phyloP scores from a whole-genome alignment of 441 rosid species.

The Erysimum cheiri region DNA sequence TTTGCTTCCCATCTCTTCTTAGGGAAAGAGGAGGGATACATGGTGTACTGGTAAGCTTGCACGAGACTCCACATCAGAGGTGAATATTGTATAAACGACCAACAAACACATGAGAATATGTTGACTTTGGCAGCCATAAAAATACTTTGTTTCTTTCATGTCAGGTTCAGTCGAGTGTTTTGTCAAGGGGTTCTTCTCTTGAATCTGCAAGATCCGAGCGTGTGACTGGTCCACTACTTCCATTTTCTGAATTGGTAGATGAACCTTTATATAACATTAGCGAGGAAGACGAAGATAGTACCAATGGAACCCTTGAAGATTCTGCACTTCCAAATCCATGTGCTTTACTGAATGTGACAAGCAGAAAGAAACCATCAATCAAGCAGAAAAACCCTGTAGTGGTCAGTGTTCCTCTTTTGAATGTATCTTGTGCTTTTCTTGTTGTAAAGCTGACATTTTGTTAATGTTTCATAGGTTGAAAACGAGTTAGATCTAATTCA shows the following conservation, averaged over 20 bases:
- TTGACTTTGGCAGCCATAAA: constrained; percentile 34
- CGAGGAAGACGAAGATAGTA: constrained; percentile 53
- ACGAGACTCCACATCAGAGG: constrained; percentile 63
- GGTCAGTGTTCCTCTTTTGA: constrained; percentile 59
- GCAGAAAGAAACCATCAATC: constrained; percentile 69
- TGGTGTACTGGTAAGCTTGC: constrained; percentile 86
- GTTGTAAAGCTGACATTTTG: constrained; percentile 40
- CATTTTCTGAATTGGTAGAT: constrained; percentile 67
- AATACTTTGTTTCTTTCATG: constrained; percentile 29
- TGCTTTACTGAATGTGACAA: constrained; percentile 77
- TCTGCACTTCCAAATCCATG: constrained; percentile 73
- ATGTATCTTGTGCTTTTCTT: constrained; percentile 35
- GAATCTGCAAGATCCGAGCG: constrained; percentile 51
- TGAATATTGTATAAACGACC: constrained; percentile 36
- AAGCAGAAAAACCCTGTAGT: constrained; percentile 57
- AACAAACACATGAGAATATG: constrained; percentile 17
- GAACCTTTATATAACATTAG: constrained; percentile 47
- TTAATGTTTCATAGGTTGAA: constrained; percentile 58
- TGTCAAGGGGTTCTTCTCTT: constrained; percentile 58
- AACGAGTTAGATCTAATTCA: constrained; percentile 54
- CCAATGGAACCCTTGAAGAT: constrained; percentile 46
- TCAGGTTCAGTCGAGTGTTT: constrained; percentile 57
- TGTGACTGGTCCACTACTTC: constrained; percentile 70
- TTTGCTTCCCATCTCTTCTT: constrained; percentile 17
- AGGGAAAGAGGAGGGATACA: constrained; percentile 88